A percentile compares a stretch with the other conserved stretches of the same genome.
Evolutionary conservation across 164 flowering plant genomes (phyloP).

Genomic region (Paratinospora sagittata): DNA sequence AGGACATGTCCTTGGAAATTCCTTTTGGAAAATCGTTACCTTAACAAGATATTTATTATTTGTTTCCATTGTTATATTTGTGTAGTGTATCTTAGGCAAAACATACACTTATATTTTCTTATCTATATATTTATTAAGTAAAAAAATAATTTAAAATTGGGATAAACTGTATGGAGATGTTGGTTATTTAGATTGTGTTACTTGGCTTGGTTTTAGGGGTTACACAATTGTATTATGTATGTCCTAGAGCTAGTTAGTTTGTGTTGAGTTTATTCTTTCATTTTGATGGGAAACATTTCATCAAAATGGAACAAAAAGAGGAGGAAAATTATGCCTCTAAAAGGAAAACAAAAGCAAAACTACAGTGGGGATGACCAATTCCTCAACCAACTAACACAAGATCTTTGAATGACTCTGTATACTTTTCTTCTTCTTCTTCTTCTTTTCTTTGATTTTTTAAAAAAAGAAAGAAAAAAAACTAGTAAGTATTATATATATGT

Average conservation of each 20-base stretch:
- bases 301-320: no score
- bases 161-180: neutral
- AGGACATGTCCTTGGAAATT: neutral
- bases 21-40: neutral
- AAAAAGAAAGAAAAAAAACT: no score
- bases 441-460: no score
- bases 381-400: no score
- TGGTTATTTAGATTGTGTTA: neutral
- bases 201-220: neutral
- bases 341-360: no score
- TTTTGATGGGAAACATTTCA: no score
- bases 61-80: neutral
- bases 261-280: neutral
- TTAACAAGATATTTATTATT: neutral
- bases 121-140: neutral
- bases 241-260: neutral
- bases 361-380: no score
- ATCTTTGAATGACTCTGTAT: no score
- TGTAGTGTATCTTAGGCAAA: neutral
- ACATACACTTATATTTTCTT: neutral
- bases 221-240: neutral
- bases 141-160: neutral
- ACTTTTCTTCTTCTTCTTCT: no score
- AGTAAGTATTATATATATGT: no score
- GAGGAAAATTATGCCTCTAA: no score